Conservation (phyloP, 495 filamentous ascomycete species). For the Wilcoxina mikolae region DNA sequence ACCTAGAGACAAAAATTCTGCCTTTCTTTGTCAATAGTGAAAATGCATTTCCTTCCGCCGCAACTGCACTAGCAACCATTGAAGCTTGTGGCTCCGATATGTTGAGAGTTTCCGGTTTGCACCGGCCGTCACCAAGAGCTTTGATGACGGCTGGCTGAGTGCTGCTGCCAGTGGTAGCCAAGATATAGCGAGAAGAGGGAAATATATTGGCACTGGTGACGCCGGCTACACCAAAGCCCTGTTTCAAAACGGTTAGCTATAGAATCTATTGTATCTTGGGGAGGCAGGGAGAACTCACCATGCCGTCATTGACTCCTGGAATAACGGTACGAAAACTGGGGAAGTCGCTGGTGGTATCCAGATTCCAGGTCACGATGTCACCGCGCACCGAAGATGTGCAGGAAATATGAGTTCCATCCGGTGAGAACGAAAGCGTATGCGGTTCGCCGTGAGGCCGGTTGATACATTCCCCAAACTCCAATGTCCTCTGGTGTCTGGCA, state of each 20-base stretch:
- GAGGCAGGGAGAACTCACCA: no score
- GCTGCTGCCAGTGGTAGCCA: neutral
- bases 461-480: neutral
- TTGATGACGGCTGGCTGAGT: constrained; percentile 3
- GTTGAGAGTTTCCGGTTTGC: neutral
- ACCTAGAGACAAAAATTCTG: neutral
- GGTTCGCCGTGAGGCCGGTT: neutral
- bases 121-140: neutral
- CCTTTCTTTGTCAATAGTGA: neutral
- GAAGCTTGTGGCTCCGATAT: neutral
- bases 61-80: neutral
- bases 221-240: neutral
- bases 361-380: neutral
- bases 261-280: no score
- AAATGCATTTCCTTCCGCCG: neutral
- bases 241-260: no score
- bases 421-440: neutral
- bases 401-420: neutral
- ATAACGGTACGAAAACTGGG: neutral
- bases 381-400: neutral
- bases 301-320: constrained; percentile 1
- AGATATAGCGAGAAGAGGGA: neutral
- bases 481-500: neutral
- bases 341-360: neutral
- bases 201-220: neutral